phyloP scores from a whole-genome alignment of 2,329 filamentous ascomycete species.

The Arthrinium phaeospermum region DNA sequence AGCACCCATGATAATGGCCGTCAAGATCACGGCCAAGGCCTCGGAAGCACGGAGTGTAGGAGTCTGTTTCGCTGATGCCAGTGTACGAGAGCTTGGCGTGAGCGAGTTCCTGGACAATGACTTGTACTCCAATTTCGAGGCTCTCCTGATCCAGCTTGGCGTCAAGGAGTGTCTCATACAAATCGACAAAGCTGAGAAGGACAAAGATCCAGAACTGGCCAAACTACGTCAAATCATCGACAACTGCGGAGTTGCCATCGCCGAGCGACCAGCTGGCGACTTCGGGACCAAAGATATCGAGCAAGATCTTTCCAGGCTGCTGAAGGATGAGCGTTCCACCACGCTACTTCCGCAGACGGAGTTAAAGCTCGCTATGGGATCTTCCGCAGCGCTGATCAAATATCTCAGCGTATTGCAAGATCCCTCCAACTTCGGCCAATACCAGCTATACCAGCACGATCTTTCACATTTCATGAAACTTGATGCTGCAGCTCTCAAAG shows the following conservation, averaged over 20 bases:
- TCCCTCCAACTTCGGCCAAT: slow-evolving; percentile 94
- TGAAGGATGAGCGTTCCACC: slow-evolving; percentile 84
- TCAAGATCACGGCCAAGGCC: slow-evolving; percentile 90
- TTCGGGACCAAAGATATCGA: slow-evolving; percentile 94
- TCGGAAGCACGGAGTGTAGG: slow-evolving; percentile 85
- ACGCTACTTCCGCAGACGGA: slow-evolving; percentile 86
- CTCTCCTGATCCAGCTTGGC: slow-evolving; percentile 92
- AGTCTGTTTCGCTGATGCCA: slow-evolving; percentile 97
- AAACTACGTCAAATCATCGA: slow-evolving; percentile 91
- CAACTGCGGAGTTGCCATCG: slow-evolving; percentile 88
- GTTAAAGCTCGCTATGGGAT: slow-evolving; percentile 93
- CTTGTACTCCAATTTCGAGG: slow-evolving; percentile 96
- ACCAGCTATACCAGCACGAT: slow-evolving; percentile 96
- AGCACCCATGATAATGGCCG: slow-evolving; percentile 91
- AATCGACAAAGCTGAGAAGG: slow-evolving; percentile 77
- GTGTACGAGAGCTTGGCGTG: slow-evolving; percentile 91
- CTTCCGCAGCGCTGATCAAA: slow-evolving; percentile 90
- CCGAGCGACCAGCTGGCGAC: slow-evolving; percentile 77
- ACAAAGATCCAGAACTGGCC: slow-evolving; percentile 84
- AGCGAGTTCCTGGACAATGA: slow-evolving; percentile 99
- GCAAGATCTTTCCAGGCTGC: slow-evolving; percentile 84
- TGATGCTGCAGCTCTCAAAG: slow-evolving; percentile 91
- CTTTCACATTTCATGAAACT: slow-evolving; percentile 98
- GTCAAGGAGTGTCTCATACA: slow-evolving; percentile 94
- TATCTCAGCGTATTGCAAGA: slow-evolving; percentile 92